Evolutionary conservation across 1,139 yeast species (phyloP).

Genomic region (Yamadazyma buinensis): DNA sequence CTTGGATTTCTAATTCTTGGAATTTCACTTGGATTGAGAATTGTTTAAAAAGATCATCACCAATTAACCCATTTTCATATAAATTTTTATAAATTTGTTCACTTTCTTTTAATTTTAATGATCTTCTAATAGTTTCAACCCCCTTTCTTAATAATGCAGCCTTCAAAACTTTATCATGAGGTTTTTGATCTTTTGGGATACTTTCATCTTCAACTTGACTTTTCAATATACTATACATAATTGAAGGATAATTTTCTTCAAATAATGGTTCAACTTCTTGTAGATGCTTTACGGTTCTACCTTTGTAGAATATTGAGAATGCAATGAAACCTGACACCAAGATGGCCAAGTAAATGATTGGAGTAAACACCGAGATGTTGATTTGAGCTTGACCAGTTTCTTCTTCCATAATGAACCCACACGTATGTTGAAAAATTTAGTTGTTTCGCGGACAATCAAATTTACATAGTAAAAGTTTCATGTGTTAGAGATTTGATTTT

Average conservation of each 20-base stretch:
- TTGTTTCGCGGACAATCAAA: too few species aligned
- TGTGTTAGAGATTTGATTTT: too few species aligned
- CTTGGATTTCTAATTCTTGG: constrained; percentile 77
- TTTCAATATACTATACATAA: constrained; percentile 59
- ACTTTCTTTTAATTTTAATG: constrained; percentile 67
- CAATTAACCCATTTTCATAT: constrained; percentile 86
- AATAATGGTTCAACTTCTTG: constrained; percentile 66
- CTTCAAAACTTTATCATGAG: constrained; percentile 77
- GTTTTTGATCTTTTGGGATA: constrained; percentile 42
- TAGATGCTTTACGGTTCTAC: constrained; percentile 51
- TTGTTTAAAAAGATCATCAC: constrained; percentile 83
- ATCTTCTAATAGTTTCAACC: constrained; percentile 65
- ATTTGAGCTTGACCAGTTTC: constrained; percentile 22
- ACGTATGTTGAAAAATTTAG: constrained; percentile 5
- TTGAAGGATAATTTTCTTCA: constrained; percentile 62
- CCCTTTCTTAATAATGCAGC: constrained; percentile 81
- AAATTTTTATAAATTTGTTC: constrained; percentile 65
- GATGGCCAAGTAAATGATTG: constrained; percentile 73
- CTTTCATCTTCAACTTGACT: constrained; percentile 39
- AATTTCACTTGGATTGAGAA: constrained; percentile 73
- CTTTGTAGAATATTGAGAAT: constrained; percentile 73
- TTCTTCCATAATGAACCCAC: constrained; percentile 23
- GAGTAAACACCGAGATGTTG: constrained; percentile 77
- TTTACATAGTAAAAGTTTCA: too few species aligned
- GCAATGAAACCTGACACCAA: constrained; percentile 65